Evolutionary conservation across 176 grass and related monocot genomes (phyloP), one percentile per base, ranked within the genome.

Genomic region (Avena atlantica): DNA sequence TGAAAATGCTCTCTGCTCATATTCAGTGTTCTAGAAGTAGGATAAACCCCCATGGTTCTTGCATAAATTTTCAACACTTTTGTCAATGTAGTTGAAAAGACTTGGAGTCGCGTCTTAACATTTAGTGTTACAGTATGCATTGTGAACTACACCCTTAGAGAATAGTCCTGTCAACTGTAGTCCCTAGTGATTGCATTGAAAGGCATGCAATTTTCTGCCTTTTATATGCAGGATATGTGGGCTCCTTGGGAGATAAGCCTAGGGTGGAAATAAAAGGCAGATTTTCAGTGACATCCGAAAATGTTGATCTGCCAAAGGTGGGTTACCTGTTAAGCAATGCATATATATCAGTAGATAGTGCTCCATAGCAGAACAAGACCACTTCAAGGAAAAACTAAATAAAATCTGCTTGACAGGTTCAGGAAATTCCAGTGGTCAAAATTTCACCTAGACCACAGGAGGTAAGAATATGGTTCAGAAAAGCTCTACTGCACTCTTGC

Each of bases 221-320:
- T 51, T 21, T 69, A 17, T 86, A 62, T 60, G 57, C 86, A 98
- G 93, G 96, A 67, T 98, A 92, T 94, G 90, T 93, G 55, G 93
- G 95, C 42, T 96, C 93, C 21, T 92, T 92, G 74, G 96, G 93
- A 56, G 96, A 98, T 59, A 96, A 91, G 49, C 84, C 90, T 66
- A 98, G 91, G 70, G 93, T 98, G 58, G 93, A 92, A 65, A 88
- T 91, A 96, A 98, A 96, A 92, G 96, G 93, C 42, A 92, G 96
- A 51, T 96, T 98, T 84, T 98, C 96, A 70, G 96, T 98, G 86
- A 98, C 96, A 81, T 98, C 96, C 71, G 96, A 98, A 89, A 98
- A 93, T 78, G 90, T 98, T 70, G 96, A 98, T 98, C 93, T 98
- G 82, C 93, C 81, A 84, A 98, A 98, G 92, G 96, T 98, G n/a